These are phyloP conservation scores for Metschnikowia lunata DNA, from an alignment of 805 yeast species.

Conservation along the genomic window DNA sequence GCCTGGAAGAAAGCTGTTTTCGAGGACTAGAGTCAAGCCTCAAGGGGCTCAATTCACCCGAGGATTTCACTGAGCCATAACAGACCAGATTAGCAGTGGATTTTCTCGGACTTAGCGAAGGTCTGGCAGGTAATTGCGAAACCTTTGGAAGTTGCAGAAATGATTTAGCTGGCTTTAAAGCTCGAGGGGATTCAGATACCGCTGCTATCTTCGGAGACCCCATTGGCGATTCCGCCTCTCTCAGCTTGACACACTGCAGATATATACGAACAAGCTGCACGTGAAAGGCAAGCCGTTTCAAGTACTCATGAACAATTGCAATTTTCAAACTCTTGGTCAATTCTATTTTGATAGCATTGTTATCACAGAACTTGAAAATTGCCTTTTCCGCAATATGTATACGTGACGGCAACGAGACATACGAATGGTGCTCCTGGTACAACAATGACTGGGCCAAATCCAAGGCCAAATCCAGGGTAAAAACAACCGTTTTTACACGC, in stretches of 20 bases:
- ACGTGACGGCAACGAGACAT: slow-evolving; percentile 34
- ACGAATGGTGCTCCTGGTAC: slow-evolving; percentile 50
- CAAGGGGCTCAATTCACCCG: neutral
- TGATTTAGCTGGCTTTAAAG: slow-evolving; percentile 4
- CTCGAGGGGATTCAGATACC: neutral
- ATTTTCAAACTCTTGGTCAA: slow-evolving; percentile 34
- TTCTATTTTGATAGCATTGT: slow-evolving; percentile 1
- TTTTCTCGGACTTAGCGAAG: slow-evolving; percentile 5
- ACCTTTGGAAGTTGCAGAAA: slow-evolving; percentile 5
- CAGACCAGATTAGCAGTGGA: slow-evolving; percentile 1
- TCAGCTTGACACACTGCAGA: slow-evolving; percentile 28
- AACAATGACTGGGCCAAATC: slow-evolving; percentile 45
- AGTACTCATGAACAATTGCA: slow-evolving; percentile 43
- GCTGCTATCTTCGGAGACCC: slow-evolving; percentile 4
- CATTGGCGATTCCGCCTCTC: neutral
- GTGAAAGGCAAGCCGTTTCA: slow-evolving; percentile 50
- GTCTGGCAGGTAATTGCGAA: neutral
- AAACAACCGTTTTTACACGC: slow-evolving; percentile 15
- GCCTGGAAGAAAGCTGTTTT: slow-evolving; percentile 13
- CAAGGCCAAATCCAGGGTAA: slow-evolving; percentile 18
- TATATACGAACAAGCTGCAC: slow-evolving; percentile 66
- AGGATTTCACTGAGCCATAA: neutral
- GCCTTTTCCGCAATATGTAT: slow-evolving; percentile 36
- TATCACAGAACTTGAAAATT: slow-evolving; percentile 12
- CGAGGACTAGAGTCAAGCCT: slow-evolving; percentile 3